Conservation (phyloP, 257 asterid genomes). For the Anisodus tanguticus region DNA sequence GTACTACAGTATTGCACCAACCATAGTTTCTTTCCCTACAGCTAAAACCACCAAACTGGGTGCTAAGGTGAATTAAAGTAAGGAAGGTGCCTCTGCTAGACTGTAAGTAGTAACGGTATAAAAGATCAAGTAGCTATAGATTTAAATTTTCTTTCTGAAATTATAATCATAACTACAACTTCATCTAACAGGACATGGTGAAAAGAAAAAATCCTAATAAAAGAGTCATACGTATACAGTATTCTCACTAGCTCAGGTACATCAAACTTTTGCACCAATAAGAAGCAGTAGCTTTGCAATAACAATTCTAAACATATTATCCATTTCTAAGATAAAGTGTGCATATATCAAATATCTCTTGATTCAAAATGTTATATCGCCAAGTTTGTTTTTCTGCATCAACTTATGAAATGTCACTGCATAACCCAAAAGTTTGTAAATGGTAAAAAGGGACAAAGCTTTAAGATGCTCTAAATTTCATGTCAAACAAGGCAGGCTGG, state of each 20-base stretch:
- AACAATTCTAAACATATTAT: conserved; percentile 15
- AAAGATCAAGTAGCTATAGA: conserved; percentile 6
- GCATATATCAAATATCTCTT: conserved; percentile 12
- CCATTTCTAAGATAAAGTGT: conserved; percentile 19
- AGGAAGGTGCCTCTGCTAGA: neutral
- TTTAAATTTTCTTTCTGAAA: neutral
- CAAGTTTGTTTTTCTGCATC: conserved; percentile 11
- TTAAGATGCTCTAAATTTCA: neutral
- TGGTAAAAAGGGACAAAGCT: neutral
- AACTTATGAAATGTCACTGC: neutral
- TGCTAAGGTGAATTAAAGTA: conserved; percentile 9
- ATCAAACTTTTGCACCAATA: conserved; percentile 15
- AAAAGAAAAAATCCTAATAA: neutral
- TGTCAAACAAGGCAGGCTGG: neutral
- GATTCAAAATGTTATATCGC: conserved; percentile 9
- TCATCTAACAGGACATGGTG: neutral
- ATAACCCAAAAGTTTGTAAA: conserved; percentile 1
- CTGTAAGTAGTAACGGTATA: neutral
- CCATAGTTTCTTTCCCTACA: conserved; percentile 8
- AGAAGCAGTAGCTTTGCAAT: conserved; percentile 9
- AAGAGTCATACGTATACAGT: neutral
- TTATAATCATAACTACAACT: neutral
- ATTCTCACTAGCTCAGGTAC: conserved; percentile 1
- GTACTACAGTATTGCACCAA: neutral
- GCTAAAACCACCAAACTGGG: neutral